These are phyloP conservation scores for Ophiostoma fasciatum DNA, from an alignment of 2,329 filamentous ascomycete species.

Conservation along the genomic window DNA sequence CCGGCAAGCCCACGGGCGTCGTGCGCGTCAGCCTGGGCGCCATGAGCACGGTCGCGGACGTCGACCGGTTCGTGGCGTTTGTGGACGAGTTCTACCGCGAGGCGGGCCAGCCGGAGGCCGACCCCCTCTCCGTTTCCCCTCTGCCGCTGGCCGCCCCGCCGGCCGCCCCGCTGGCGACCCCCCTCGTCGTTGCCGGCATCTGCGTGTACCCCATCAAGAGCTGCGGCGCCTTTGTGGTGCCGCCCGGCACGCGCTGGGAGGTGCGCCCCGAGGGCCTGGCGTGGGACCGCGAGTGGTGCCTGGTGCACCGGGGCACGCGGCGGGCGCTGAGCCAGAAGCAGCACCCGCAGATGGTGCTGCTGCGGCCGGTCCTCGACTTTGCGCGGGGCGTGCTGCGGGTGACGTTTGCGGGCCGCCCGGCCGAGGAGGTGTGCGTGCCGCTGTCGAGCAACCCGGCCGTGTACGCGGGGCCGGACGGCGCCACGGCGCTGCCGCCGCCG, in stretches of 20 bases:
- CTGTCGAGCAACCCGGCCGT: slow-evolving; percentile 52
- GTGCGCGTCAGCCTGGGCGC: slow-evolving; percentile 77
- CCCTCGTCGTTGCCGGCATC: slow-evolving; percentile 25
- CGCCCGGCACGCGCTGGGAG: slow-evolving; percentile 52
- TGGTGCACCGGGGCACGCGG: slow-evolving; percentile 75
- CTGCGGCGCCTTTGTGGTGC: slow-evolving; percentile 65
- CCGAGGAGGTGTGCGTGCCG: slow-evolving; percentile 34
- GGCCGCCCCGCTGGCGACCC: neutral
- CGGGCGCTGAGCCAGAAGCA: slow-evolving; percentile 78
- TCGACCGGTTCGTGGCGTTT: slow-evolving; percentile 57
- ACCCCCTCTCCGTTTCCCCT: no score
- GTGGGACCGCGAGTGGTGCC: slow-evolving; percentile 95
- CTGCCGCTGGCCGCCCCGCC: neutral
- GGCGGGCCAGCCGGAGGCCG: neutral
- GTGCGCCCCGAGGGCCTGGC: slow-evolving; percentile 68
- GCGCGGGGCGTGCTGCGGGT: slow-evolving; percentile 50
- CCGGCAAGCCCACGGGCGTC: slow-evolving; percentile 76
- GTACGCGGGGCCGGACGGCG: slow-evolving; percentile 26
- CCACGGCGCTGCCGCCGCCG: slow-evolving; percentile 19
- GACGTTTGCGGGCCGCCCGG: slow-evolving; percentile 25
- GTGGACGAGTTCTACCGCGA: slow-evolving; percentile 50
- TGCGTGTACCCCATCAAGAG: slow-evolving; percentile 89
- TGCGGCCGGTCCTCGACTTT: slow-evolving; percentile 63
- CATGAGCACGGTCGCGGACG: slow-evolving; percentile 69
- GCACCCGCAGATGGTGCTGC: slow-evolving; percentile 73